Base-by-base conservation (phyloP, 768 basidiomycete species). In the Multifurca ochricompacta region DNA sequence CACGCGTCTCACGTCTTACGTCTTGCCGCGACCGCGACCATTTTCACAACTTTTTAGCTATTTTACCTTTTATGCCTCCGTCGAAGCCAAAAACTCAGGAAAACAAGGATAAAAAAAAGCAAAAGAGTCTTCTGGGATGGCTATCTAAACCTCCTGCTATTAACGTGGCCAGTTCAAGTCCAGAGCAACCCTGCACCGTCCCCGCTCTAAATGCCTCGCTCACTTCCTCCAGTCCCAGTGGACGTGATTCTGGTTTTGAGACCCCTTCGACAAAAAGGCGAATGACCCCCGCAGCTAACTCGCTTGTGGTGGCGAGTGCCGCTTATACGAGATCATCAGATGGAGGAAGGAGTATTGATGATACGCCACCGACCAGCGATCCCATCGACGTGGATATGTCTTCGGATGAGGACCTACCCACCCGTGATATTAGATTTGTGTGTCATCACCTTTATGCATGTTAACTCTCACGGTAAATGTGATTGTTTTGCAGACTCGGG, bases 301-400 rank as follows among this genome's bases (percentile, higher is more conserved):
- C 77, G 7, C 76, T 77, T 18, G 70, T 68, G 7, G 69, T 72
- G 14, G 64, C 63, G 10, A 69, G 67, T 45, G 66, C 70, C 21
- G 67, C 54, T 8, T 69, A 64, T 55, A 72, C 72, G 3, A 56
- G 63, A 31, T 75, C 74, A 16, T 83, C 80, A 40, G 79, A 79
- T 21, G 71, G 69, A 19, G 72, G 70, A 18, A 73, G 72, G 47
- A 83, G 74, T 59, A 51, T 63, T 36, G 71, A 69, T 27, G 76
- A 78, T 14, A 87, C 85, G 2, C 87, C 88, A 25, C 87, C 87
- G 0, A 86, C 86, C 3, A 90, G 87, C 59, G 86, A 90, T 53
- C 74, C 79, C 27, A 78, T 89, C 53, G 87, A 91, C 59, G 76
- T 90, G 9, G 87, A 89, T 64, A 82, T 87, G 80, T 59, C 81